Base-by-base conservation (phyloP, 164 flowering plant genomes). In the Euptelea pleiosperma region DNA sequence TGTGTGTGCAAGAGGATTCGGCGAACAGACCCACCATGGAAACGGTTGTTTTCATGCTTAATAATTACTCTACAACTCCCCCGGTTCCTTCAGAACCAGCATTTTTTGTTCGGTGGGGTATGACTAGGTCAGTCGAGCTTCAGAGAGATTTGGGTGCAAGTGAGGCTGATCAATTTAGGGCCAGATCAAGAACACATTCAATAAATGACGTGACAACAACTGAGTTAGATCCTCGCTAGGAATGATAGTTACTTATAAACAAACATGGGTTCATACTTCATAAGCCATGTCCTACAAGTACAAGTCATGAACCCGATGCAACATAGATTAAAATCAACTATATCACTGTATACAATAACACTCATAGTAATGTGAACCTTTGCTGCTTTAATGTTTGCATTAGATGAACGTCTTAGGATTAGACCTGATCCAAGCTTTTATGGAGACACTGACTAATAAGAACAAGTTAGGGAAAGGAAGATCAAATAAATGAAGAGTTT, bases 1-100 rank as follows among this genome's bases (percentile, higher is more conserved):
- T n/a, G n/a, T 72, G 76, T 30, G 69, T 72, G 15, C 76, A 68
- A 63, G 65, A 62, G 11, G 25, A 48, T 29, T 25, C 28, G 2
- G 30, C 10, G 3, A 53, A 41, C 2, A 53, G 68, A 30, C 75
- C 76, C n/a, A 64, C 55, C 53, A 73, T 73, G 69, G 35, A 57
- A 4, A 10, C 60, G 1, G 73, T 72, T 11, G 47, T 60, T 40
- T 40, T 68, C 36, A 67, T 64, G 65, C 58, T 67, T 4, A 28
- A 22, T 9, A 55, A 53, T 26, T 21, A 26, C 42, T 24, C 64
- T 22, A 19, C 18, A n/a, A 53, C 57, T 4, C 57, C 64, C 14
- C 61, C 73, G 5, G 6, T 6, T 1, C 60, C 73, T 15, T 52
- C 73, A 18, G 30, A 57, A 11, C 68, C 63, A 8, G 53, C 52